Percentiles rank a stretch among this genome's conserved stretches.
Conservation (phyloP, 1,139 yeast species). For the Torulaspora globosa region DNA sequence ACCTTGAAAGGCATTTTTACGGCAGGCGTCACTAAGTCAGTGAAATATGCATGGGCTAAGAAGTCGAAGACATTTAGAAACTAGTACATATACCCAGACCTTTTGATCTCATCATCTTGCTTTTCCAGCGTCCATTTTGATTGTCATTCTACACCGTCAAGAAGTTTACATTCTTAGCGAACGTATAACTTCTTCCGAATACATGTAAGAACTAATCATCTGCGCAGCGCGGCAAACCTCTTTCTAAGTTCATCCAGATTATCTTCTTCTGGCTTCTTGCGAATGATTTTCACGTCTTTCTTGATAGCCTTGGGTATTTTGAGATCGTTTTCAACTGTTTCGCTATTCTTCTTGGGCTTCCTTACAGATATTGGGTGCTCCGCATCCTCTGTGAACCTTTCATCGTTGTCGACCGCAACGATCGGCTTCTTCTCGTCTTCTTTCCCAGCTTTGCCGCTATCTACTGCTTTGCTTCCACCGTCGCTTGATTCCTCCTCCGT, state of each 20-base stretch:
- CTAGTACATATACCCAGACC: background rate
- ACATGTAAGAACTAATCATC: conserved; percentile 15
- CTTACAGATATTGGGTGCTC: conserved; percentile 45
- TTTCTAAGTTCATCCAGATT: conserved; percentile 51
- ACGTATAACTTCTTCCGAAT: background rate
- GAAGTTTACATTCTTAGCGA: too few species aligned
- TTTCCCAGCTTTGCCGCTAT: conserved; percentile 26
- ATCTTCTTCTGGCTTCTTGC: conserved; percentile 32
- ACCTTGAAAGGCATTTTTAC: conserved; percentile 78
- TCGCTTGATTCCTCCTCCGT: conserved; percentile 36
- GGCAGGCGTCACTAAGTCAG: conserved; percentile 74
- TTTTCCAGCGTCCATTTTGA: background rate
- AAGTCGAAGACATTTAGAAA: conserved; percentile 32
- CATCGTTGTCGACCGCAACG: conserved; percentile 35
- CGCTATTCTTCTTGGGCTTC: conserved; percentile 46
- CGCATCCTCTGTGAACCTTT: conserved; percentile 29
- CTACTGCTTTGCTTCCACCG: conserved; percentile 22
- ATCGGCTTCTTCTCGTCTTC: conserved; percentile 30
- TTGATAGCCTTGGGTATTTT: conserved; percentile 42
- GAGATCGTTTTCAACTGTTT: conserved; percentile 43
- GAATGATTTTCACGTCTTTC: conserved; percentile 32
- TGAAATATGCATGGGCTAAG: conserved; percentile 77
- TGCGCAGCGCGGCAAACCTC: conserved; percentile 49
- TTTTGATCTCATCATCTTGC: background rate
- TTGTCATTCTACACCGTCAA: background rate